Base-by-base conservation (phyloP, 2,329 filamentous ascomycete genomes). In the Penicillium palitans region DNA sequence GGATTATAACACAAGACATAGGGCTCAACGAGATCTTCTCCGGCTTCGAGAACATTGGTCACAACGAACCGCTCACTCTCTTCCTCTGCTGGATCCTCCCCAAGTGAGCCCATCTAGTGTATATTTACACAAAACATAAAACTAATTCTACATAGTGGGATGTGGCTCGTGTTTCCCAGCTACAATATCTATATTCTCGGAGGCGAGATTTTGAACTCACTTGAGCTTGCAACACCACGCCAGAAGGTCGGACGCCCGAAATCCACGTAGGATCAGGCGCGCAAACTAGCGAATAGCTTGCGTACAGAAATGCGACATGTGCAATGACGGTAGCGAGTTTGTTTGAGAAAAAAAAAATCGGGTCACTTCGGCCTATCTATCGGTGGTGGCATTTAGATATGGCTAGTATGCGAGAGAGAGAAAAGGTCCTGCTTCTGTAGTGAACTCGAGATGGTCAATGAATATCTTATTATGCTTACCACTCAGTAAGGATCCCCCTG, bases 21-120 rank as follows among this genome's bases (percentile, higher is more conserved):
- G 85, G 81, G 77, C 69, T 87, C 52, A 85, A 85, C 59, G 86
- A 89, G 69, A 78, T 80, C 42, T 86, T 81, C 66, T 84, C 82
- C 47, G 84, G 80, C 7, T 90, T 86, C 63, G 74, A 78, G 5
- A 84, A 86, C 60, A 82, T 87, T 55, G 82, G 84, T 3, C 87
- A 90, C 67, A 90, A 90, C 61, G 79, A 80, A 58, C 64, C 77
- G 40, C 62, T 70, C 3, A 80, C 79, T 12, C 66, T 90, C 42
- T 64, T 88, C 12, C 76, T 83, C 33, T 73, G 87, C 25, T 90
- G 86, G 80, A 82, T 87, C 31, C 74, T 90, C 60, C 87, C 87
- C 33, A 90, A 90, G 85, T 88, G 74, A 78, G 83, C 76, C 57
- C 5, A 24, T 12, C 37, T 19, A 17, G 24, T 47, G 13, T 45